These are phyloP conservation scores for Schwanniomyces yamadae DNA, from an alignment of 805 yeast species.

Conservation along the genomic window DNA sequence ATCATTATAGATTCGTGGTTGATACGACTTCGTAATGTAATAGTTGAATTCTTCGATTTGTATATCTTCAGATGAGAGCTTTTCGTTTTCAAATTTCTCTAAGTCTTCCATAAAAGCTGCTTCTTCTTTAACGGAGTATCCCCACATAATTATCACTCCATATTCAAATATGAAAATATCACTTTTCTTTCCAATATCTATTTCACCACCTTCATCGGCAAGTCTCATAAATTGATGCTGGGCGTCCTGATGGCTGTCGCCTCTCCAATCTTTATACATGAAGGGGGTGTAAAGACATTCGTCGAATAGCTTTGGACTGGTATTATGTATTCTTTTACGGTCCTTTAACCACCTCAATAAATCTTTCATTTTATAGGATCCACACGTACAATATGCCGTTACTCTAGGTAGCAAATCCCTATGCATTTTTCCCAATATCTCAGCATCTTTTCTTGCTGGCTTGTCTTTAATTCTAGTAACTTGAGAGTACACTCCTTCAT, in stretches of 20 bases:
- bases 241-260: constrained; percentile 21
- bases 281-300: constrained; percentile 95
- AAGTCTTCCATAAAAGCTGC: constrained; percentile 75
- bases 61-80: constrained; percentile 85
- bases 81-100: constrained; percentile 90
- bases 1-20: constrained; percentile 93
- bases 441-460: constrained; percentile 92
- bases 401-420: constrained; percentile 86
- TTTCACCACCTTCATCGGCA: constrained; percentile 94
- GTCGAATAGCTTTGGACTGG: constrained; percentile 85
- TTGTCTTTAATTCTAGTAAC: constrained; percentile 80
- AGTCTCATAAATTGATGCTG: constrained; percentile 53
- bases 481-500: constrained; percentile 71
- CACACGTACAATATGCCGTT: constrained; percentile 95
- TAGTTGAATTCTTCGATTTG: constrained; percentile 95
- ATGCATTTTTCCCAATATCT: constrained; percentile 82
- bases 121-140: constrained; percentile 84
- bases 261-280: constrained; percentile 75
- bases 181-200: constrained; percentile 76
- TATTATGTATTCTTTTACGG: constrained; percentile 66
- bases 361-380: constrained; percentile 87
- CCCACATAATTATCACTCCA: constrained; percentile 98
- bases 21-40: constrained; percentile 89
- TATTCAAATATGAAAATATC: constrained; percentile 91
- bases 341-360: constrained; percentile 82